Evolutionary conservation across 768 basidiomycete genomes (phyloP).

Genomic region (Russula compacta): DNA sequence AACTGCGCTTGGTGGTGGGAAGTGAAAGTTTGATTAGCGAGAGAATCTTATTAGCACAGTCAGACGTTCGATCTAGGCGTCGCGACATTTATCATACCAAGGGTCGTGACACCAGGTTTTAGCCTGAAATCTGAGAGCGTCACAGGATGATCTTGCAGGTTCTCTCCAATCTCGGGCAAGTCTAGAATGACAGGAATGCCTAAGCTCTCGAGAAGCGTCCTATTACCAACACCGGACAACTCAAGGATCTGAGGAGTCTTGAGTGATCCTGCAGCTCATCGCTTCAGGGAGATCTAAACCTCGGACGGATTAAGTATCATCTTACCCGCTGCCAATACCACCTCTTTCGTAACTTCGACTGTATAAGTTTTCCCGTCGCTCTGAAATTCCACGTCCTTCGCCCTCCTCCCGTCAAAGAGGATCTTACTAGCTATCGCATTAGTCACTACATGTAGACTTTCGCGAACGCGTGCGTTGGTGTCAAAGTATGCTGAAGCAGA

Average conservation of each 20-base stretch:
- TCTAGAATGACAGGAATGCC: slow-evolving; percentile 17
- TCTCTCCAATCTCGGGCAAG: slow-evolving; percentile 18
- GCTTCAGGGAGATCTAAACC: background rate
- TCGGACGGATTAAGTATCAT: background rate
- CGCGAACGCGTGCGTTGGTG: background rate
- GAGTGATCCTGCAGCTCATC: slow-evolving; percentile 8
- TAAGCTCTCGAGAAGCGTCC: slow-evolving; percentile 11
- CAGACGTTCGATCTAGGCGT: background rate
- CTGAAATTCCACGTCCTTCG: slow-evolving; percentile 13
- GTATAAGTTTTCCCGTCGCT: slow-evolving; percentile 10
- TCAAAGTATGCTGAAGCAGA: slow-evolving; percentile 16
- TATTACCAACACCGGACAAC: slow-evolving; percentile 15
- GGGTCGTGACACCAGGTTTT: slow-evolving; percentile 10
- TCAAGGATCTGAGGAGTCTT: slow-evolving; percentile 20
- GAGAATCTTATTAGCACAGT: slow-evolving; percentile 3
- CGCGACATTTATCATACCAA: slow-evolving; percentile 4
- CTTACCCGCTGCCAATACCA: slow-evolving; percentile 14
- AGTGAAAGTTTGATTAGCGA: slow-evolving; percentile 12
- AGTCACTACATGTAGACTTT: slow-evolving; percentile 11
- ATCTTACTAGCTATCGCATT: slow-evolving; percentile 12
- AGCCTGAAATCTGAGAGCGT: slow-evolving; percentile 17
- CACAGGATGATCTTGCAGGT: slow-evolving; percentile 19
- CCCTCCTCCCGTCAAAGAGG: slow-evolving; percentile 6
- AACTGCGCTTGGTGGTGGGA: slow-evolving; percentile 10
- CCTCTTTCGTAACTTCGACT: slow-evolving; percentile 11